phyloP scores from a whole-genome alignment of 1,284 basidiomycete genomes.

The Entoloma clypeatum region DNA sequence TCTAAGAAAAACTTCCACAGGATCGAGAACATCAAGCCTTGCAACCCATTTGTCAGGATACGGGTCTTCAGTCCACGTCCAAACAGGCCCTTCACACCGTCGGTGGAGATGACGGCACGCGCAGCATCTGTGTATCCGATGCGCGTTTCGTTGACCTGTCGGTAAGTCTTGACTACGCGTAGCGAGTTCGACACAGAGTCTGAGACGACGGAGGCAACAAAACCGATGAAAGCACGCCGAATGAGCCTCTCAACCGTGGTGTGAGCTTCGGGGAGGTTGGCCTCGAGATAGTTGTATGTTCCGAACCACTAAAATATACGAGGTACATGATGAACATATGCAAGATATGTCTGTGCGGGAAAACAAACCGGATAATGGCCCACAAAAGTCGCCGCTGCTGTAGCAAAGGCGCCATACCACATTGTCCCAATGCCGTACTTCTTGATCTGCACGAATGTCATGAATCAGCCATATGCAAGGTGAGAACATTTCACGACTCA shows the following conservation, averaged over 20 bases:
- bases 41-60: conserved; percentile 80
- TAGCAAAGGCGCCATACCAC: conserved; percentile 87
- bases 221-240: conserved; percentile 85
- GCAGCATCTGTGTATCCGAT: conserved; percentile 75
- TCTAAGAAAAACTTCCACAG: conserved; percentile 86
- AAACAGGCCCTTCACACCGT: conserved; percentile 67
- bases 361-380: conserved; percentile 72
- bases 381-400: conserved; percentile 89
- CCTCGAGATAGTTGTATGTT: conserved; percentile 80
- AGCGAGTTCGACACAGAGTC: conserved; percentile 84
- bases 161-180: conserved; percentile 89
- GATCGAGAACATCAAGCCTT: conserved; percentile 81
- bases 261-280: conserved; percentile 53
- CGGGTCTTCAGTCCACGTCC: conserved; percentile 82
- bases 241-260: conserved; percentile 55
- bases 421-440: conserved; percentile 72
- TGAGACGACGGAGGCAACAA: conserved; percentile 75
- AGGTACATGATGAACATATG: no score
- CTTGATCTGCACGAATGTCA: conserved; percentile 46
- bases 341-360: no score
- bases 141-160: conserved; percentile 78
- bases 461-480: not conserved
- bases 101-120: conserved; percentile 57
- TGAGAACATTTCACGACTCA: conserved; percentile 28
- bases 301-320: conserved; percentile 63